Conservation (phyloP, 495 filamentous ascomycete species). For the Talaromyces stipitatus region DNA sequence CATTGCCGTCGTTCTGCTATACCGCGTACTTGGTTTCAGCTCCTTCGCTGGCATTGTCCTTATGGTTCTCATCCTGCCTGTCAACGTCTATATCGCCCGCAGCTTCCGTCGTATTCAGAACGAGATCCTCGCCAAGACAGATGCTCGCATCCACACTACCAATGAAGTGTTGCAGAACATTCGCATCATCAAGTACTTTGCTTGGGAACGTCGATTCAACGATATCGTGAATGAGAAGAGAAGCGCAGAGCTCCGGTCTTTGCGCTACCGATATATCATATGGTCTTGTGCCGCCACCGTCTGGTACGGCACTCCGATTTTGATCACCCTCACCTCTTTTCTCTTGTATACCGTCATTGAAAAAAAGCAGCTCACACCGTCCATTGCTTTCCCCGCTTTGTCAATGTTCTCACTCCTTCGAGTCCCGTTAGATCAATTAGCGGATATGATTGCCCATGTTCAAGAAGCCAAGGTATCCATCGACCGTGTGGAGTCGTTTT, state of each 20-base stretch:
- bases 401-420: constrained; percentile 95
- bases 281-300: constrained; percentile 88
- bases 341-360: constrained; percentile 88
- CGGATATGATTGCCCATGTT: constrained; percentile 98
- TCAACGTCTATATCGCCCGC: constrained; percentile 81
- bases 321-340: constrained; percentile 96
- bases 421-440: constrained; percentile 89
- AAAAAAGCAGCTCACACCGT: constrained; percentile 80
- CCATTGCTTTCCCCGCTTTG: constrained; percentile 91
- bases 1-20: constrained; percentile 70
- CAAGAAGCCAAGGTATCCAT: constrained; percentile 97
- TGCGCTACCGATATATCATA: constrained; percentile 77
- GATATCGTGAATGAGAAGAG: constrained; percentile 85
- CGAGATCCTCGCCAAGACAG: constrained; percentile 86
- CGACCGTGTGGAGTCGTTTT: constrained; percentile 91
- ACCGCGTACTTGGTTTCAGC: constrained; percentile 81
- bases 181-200: constrained; percentile 98
- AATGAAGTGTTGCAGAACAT: constrained; percentile 98
- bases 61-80: constrained; percentile 79
- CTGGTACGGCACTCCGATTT: constrained; percentile 91
- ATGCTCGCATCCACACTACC: constrained; percentile 92
- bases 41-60: constrained; percentile 90
- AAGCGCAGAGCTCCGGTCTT: constrained; percentile 62
- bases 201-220: constrained; percentile 92
- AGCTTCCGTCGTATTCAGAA: constrained; percentile 81